Percentiles rank a stretch among this genome's conserved stretches.
Conservation (phyloP, 768 basidiomycete genomes). For the Calocybe indica region DNA sequence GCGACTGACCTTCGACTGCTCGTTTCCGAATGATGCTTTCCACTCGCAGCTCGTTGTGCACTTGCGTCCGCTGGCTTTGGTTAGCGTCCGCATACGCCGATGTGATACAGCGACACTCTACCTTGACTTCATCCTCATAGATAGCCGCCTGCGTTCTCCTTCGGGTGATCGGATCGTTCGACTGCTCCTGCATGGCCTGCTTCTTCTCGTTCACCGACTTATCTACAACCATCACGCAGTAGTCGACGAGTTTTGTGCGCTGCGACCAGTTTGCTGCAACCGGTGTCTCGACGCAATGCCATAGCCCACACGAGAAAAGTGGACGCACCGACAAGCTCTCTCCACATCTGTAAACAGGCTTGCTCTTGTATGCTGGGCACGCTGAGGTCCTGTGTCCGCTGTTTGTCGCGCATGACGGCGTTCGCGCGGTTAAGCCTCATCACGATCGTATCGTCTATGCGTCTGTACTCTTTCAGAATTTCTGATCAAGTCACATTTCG, state of each 20-base stretch:
- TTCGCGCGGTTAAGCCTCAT: conserved; percentile 79
- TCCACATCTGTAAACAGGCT: conserved; percentile 74
- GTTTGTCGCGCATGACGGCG: conserved; percentile 69
- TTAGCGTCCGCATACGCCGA: conserved; percentile 1
- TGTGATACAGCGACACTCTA: conserved; percentile 19
- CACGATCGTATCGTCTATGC: conserved; percentile 71
- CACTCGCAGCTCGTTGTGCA: conserved; percentile 68
- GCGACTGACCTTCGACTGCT: conserved; percentile 60
- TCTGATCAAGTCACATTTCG: conserved; percentile 34
- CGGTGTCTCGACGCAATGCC: conserved; percentile 1
- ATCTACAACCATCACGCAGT: conserved; percentile 70
- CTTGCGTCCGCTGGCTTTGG: conserved; percentile 54
- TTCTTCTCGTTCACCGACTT: conserved; percentile 53
- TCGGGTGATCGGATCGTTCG: conserved; percentile 37
- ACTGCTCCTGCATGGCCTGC: conserved; percentile 32
- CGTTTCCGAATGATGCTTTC: conserved; percentile 68
- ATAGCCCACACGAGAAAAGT: conserved; percentile 12
- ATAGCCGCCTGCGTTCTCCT: conserved; percentile 50
- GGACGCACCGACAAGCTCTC: conserved; percentile 67
- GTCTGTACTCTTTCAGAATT: conserved; percentile 76
- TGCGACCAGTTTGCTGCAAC: conserved; percentile 61
- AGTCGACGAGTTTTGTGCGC: conserved; percentile 66
- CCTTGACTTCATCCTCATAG: conserved; percentile 70
- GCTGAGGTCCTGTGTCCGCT: conserved; percentile 38
- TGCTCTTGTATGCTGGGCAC: conserved; percentile 61